phyloP scores from a whole-genome alignment of 306 rosid species.

The Cicer chorassanicum region DNA sequence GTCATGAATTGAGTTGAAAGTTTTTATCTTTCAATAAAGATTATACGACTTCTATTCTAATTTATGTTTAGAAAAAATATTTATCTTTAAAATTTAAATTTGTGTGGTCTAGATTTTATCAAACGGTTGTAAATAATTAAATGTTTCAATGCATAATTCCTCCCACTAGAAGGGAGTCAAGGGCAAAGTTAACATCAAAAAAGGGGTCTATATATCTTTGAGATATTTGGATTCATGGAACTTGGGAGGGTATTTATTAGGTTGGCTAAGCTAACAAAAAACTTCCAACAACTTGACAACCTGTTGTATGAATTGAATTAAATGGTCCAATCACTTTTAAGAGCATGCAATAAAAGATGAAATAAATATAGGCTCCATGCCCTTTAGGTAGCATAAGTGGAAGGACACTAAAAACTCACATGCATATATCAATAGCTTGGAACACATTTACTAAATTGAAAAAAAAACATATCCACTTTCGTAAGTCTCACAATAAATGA shows the following conservation, averaged over 20 bases:
- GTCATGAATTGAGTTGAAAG: too few relatives aligned
- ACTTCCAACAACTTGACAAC: slow-evolving; percentile 34
- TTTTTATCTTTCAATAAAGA: too few relatives aligned
- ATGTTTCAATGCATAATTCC: too few relatives aligned
- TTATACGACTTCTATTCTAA: too few relatives aligned
- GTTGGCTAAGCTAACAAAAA: slow-evolving; percentile 46
- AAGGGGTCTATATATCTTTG: slow-evolving; percentile 12
- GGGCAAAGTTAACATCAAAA: background rate
- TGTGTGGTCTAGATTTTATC: background rate
- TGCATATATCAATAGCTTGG: background rate
- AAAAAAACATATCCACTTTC: background rate
- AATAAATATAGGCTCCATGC: too few relatives aligned
- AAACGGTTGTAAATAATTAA: background rate
- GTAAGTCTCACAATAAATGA: too few relatives aligned
- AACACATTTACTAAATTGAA: background rate
- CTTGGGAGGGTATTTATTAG: slow-evolving; percentile 37
- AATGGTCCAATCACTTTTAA: too few relatives aligned
- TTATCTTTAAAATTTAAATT: background rate
- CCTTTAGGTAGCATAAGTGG: too few relatives aligned
- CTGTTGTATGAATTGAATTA: too few relatives aligned
- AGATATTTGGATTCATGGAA: slow-evolving; percentile 1
- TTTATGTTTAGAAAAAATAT: too few relatives aligned
- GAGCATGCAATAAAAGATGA: too few relatives aligned
- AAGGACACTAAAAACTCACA: too few relatives aligned
- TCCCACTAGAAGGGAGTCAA: background rate